These are phyloP conservation scores for Cordyceps tenuipes DNA, from an alignment of 2,329 filamentous ascomycete species.

Conservation along the genomic window DNA sequence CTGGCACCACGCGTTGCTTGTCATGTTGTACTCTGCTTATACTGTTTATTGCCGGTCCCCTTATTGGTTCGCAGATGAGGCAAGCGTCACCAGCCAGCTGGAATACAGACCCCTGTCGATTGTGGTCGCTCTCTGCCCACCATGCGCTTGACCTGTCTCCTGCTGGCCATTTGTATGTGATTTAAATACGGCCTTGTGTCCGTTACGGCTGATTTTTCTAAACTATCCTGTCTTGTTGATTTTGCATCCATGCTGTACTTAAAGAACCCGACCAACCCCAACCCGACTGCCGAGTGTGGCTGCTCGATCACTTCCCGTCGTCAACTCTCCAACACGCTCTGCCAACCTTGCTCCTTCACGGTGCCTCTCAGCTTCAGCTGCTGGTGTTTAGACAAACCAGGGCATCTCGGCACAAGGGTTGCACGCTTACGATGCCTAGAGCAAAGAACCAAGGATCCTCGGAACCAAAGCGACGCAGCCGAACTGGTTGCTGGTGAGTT, in stretches of 20 bases:
- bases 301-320: background rate
- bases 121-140: background rate
- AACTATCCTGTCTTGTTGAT: constrained; percentile 6
- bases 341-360: background rate
- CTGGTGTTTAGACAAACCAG: background rate
- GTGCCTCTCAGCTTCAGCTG: background rate
- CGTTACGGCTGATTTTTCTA: constrained; percentile 1
- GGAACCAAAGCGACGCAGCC: constrained; percentile 36
- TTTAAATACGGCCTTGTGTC: constrained; percentile 9
- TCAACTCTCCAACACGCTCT: background rate
- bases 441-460: constrained; percentile 34
- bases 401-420: background rate
- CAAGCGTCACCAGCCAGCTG: constrained; percentile 5
- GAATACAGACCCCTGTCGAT: constrained; percentile 4
- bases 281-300: background rate
- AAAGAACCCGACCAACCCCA: background rate
- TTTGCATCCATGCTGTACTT: constrained; percentile 8
- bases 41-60: background rate
- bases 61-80: constrained; percentile 5
- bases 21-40: background rate
- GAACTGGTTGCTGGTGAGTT: constrained; percentile 38
- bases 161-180: background rate
- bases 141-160: background rate
- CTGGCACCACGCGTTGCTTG: background rate
- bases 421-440: constrained; percentile 29